Conservation (phyloP, 1,284 basidiomycete species). For the Coniferiporia sulphurascens region DNA sequence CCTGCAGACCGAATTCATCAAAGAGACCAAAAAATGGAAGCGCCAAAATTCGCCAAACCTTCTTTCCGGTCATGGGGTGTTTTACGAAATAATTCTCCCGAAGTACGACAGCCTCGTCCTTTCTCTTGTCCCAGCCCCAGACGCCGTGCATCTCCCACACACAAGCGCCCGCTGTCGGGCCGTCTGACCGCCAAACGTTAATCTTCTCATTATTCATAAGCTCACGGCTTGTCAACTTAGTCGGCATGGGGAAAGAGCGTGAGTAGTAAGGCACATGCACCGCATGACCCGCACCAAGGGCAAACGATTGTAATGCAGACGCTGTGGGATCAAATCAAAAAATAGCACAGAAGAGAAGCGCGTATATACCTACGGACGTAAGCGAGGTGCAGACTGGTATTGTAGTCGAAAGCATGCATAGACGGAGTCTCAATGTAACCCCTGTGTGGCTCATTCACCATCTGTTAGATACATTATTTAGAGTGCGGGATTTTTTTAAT, state of each 20-base stretch:
- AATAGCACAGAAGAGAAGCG: background rate
- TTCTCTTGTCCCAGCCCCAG: slow-evolving; percentile 83
- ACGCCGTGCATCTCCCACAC: slow-evolving; percentile 91
- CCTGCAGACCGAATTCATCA: slow-evolving; percentile 29
- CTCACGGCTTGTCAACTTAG: slow-evolving; percentile 51
- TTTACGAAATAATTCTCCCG: slow-evolving; percentile 84
- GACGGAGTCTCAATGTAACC: slow-evolving; percentile 85
- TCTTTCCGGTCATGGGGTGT: slow-evolving; percentile 54
- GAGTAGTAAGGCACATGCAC: slow-evolving; percentile 71
- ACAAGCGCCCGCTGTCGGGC: slow-evolving; percentile 68
- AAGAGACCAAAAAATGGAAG: background rate
- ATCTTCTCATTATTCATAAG: slow-evolving; percentile 54
- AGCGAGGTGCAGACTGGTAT: slow-evolving; percentile 88
- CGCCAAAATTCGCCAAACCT: slow-evolving; percentile 34
- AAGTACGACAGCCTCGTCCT: slow-evolving; percentile 69
- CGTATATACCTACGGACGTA: slow-evolving; percentile 59
- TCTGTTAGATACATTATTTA: slow-evolving; percentile 35
- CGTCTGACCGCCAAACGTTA: slow-evolving; percentile 66
- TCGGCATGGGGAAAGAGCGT: slow-evolving; percentile 83
- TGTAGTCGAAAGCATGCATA: slow-evolving; percentile 86
- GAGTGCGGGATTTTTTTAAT: background rate
- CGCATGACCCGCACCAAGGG: slow-evolving; percentile 75
- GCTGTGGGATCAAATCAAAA: slow-evolving; percentile 36
- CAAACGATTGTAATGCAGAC: slow-evolving; percentile 80
- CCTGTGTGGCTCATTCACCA: slow-evolving; percentile 95